phyloP scores from a whole-genome alignment of 2,329 filamentous ascomycete species.

The Pseudopyricularia javanii region DNA sequence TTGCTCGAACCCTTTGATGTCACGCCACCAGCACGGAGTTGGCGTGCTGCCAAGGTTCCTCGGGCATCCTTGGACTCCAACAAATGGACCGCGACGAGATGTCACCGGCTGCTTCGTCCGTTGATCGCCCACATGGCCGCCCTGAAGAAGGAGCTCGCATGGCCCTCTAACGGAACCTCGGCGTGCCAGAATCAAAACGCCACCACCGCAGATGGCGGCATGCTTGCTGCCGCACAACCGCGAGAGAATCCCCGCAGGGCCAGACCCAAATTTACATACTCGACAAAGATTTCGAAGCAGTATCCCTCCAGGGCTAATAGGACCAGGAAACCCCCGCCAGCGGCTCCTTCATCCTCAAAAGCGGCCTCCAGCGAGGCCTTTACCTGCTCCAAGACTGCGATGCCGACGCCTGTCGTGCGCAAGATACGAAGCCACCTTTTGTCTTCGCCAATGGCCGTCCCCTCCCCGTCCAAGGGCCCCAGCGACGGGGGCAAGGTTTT shows the following conservation, averaged over 20 bases:
- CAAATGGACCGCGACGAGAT: slow-evolving; percentile 34
- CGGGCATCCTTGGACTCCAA: slow-evolving; percentile 4
- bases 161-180: neutral
- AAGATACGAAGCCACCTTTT: slow-evolving; percentile 15
- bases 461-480: slow-evolving; percentile 1
- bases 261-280: slow-evolving; percentile 10
- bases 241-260: neutral
- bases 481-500: neutral
- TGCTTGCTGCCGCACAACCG: neutral
- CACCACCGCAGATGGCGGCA: neutral
- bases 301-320: neutral
- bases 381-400: slow-evolving; percentile 11
- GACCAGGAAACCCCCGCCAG: neutral
- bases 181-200: neutral
- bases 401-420: slow-evolving; percentile 19
- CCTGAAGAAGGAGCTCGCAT: slow-evolving; percentile 20
- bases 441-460: slow-evolving; percentile 13
- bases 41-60: neutral
- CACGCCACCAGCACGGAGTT: too few species aligned
- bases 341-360: slow-evolving; percentile 3
- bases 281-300: slow-evolving; percentile 5
- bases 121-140: slow-evolving; percentile 28
- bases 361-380: slow-evolving; percentile 3
- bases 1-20: neutral
- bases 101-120: slow-evolving; percentile 32